These are phyloP conservation scores for Trypanosoma vivax DNA, from an alignment of 208 protist genomes.

Conservation along the genomic window DNA sequence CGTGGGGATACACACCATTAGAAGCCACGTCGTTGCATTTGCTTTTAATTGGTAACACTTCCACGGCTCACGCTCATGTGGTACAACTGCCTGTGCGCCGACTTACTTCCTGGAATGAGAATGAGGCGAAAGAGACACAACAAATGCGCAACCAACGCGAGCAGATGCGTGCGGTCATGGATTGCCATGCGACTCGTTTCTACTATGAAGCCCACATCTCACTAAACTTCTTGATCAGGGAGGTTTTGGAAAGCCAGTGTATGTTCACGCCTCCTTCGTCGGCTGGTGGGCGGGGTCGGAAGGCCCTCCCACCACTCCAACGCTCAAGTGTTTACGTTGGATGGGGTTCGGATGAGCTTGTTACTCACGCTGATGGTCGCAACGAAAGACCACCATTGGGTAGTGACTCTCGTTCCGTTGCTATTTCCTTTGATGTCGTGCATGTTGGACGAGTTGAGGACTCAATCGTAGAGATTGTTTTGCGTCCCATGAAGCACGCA, in stretches of 20 bases:
- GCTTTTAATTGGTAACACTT: slow-evolving; percentile 39
- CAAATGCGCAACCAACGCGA: slow-evolving; percentile 1
- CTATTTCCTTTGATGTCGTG: slow-evolving; percentile 36
- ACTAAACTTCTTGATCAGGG: slow-evolving; percentile 36
- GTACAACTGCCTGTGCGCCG: slow-evolving; percentile 11
- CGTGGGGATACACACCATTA: slow-evolving; percentile 43
- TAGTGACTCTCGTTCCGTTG: slow-evolving; percentile 17
- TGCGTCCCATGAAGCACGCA: slow-evolving; percentile 19
- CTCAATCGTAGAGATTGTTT: slow-evolving; percentile 10
- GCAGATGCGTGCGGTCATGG: neutral
- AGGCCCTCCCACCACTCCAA: neutral
- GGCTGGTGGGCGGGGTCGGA: neutral
- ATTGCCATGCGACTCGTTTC: slow-evolving; percentile 10
- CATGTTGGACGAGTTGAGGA: slow-evolving; percentile 2
- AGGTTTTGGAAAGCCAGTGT: slow-evolving; percentile 2
- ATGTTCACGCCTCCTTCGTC: neutral
- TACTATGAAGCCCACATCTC: slow-evolving; percentile 79
- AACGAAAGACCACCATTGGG: slow-evolving; percentile 5
- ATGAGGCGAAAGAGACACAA: slow-evolving; percentile 3
- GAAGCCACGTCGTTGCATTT: slow-evolving; percentile 23
- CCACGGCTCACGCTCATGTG: slow-evolving; percentile 19
- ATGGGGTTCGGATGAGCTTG: slow-evolving; percentile 29
- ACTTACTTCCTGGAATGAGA: neutral
- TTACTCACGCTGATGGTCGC: slow-evolving; percentile 15
- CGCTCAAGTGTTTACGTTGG: slow-evolving; percentile 22